Evolutionary conservation across 441 rosid genomes (phyloP).

Genomic region (Pelargonium cotyledonis): DNA sequence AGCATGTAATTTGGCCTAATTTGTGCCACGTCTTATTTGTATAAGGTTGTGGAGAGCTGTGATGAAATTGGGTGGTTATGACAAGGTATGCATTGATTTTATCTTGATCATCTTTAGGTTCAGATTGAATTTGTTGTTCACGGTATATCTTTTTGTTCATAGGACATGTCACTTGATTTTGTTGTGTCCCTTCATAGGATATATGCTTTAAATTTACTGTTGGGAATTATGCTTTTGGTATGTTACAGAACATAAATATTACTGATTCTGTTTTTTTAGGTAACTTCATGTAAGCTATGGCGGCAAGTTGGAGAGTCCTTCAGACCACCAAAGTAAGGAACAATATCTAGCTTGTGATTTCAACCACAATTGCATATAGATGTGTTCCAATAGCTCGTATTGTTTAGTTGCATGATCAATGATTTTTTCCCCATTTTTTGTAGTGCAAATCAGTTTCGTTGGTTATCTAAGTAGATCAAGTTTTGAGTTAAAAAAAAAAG

Average conservation of each 20-base stretch:
- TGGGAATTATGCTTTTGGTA: constrained; percentile 10
- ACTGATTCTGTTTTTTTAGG: constrained; percentile 34
- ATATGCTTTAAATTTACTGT: background rate
- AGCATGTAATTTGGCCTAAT: constrained; percentile 23
- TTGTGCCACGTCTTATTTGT: constrained; percentile 17
- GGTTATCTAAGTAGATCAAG: too few species aligned
- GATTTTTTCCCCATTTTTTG: background rate
- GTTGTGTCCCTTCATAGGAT: background rate
- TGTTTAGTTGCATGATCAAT: background rate
- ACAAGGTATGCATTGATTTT: constrained; percentile 43
- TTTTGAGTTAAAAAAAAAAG: too few species aligned
- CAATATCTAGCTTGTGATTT: constrained; percentile 7
- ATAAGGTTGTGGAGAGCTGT: constrained; percentile 72
- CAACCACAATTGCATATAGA: background rate
- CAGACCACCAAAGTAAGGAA: constrained; percentile 68
- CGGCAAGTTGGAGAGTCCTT: constrained; percentile 78
- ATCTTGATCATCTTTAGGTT: constrained; percentile 1
- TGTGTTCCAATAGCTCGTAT: background rate
- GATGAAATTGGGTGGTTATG: constrained; percentile 64
- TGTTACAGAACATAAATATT: constrained; percentile 9
- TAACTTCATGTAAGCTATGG: constrained; percentile 67
- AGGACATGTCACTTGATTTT: background rate
- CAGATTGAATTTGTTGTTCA: background rate
- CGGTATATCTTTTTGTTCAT: background rate
- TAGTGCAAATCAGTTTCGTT: background rate